These are phyloP conservation scores for Aspergillus carlsbadensis DNA, from an alignment of 495 filamentous ascomycete genomes.

Conservation along the genomic window DNA sequence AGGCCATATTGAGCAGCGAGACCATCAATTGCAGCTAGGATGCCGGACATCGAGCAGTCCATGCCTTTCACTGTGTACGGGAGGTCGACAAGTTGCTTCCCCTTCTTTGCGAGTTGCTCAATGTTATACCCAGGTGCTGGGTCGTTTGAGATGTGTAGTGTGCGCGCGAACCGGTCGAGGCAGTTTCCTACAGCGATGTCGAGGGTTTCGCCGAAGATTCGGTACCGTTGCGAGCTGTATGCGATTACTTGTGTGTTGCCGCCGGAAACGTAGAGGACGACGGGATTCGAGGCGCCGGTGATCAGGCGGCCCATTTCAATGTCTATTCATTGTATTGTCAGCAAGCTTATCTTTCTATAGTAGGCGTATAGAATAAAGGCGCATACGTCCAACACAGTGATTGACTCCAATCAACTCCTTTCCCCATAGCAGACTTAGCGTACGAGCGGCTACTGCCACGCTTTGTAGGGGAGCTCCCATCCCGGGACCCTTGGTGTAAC, in stretches of 20 bases:
- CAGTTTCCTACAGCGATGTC: conserved; percentile 98
- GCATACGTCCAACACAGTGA: conserved; percentile 89
- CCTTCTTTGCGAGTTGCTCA: conserved; percentile 88
- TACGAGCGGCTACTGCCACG: conserved; percentile 82
- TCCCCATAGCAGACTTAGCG: conserved; percentile 80
- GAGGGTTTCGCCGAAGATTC: conserved; percentile 96
- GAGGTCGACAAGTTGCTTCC: conserved; percentile 72
- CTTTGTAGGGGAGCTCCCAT: conserved; percentile 96
- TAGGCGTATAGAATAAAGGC: not conserved
- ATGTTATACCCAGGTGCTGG: conserved; percentile 97
- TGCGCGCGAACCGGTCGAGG: conserved; percentile 91
- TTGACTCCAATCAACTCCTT: conserved; percentile 89
- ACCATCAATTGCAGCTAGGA: conserved; percentile 76
- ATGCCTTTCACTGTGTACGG: conserved; percentile 98
- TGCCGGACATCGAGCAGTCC: conserved; percentile 94
- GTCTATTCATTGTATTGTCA: conserved; percentile 40
- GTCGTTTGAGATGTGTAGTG: conserved; percentile 88
- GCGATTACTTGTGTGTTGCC: conserved; percentile 99
- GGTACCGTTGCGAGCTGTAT: conserved; percentile 88
- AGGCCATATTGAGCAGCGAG: conserved; percentile 65
- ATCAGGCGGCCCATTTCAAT: conserved; percentile 98
- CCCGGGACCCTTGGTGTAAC: conserved; percentile 92
- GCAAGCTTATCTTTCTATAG: not conserved
- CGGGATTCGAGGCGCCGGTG: conserved; percentile 86
- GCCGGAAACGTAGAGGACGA: conserved; percentile 93